These are phyloP conservation scores for Balakata baccata DNA, from an alignment of 345 rosid species.

Conservation along the genomic window DNA sequence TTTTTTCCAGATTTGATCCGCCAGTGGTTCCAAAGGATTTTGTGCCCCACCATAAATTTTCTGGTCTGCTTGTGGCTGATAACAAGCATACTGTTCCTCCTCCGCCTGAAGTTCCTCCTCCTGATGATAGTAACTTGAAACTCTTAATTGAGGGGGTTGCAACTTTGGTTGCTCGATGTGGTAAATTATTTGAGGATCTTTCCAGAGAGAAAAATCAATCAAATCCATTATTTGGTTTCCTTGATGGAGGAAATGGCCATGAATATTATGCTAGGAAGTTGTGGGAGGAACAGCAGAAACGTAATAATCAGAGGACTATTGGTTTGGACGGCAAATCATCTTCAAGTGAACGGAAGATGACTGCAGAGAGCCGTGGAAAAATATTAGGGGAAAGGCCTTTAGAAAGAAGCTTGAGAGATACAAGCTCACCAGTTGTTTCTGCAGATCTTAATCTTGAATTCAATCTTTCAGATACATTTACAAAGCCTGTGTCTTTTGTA, in stretches of 20 bases:
- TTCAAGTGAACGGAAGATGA: conserved; percentile 54
- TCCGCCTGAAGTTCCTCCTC: conserved; percentile 73
- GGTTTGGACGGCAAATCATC: conserved; percentile 51
- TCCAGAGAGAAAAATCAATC: conserved; percentile 86
- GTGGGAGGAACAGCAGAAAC: conserved; percentile 88
- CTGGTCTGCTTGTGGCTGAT: conserved; percentile 52
- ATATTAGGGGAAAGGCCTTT: conserved; percentile 85
- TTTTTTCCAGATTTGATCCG: conserved; percentile 64
- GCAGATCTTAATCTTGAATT: conserved; percentile 55
- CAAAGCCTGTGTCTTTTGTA: conserved; percentile 63
- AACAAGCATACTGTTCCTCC: conserved; percentile 45
- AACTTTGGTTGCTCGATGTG: conserved; percentile 87
- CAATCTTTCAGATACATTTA: conserved; percentile 84
- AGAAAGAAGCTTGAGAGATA: conserved; percentile 58
- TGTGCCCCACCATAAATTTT: conserved; percentile 69
- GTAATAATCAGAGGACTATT: conserved; percentile 46
- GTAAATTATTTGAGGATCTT: conserved; percentile 92
- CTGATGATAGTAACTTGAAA: conserved; percentile 67
- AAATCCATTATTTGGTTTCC: conserved; percentile 84
- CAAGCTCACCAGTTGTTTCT: conserved; percentile 41
- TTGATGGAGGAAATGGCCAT: conserved; percentile 75
- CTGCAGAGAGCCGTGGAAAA: conserved; percentile 84
- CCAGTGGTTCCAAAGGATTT: conserved; percentile 78
- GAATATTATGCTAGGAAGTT: conserved; percentile 76
- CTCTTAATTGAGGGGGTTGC: conserved; percentile 89